Percentiles rank a stretch among this genome's conserved stretches.
phyloP scores from a whole-genome alignment of 2,329 filamentous ascomycete species.

The Chalara sp. region DNA sequence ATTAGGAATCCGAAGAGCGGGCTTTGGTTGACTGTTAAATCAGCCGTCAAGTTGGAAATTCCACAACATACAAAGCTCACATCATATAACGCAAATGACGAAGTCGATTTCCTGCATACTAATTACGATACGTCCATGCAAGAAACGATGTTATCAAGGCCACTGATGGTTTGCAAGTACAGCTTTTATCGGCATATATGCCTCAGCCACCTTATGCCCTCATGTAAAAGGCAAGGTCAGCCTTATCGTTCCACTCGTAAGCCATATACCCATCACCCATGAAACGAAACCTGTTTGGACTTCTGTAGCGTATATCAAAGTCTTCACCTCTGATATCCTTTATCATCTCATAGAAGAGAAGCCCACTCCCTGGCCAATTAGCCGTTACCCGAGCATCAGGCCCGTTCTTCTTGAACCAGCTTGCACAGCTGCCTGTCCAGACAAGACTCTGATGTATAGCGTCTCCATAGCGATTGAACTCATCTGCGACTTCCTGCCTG shows the following conservation, averaged over 20 bases:
- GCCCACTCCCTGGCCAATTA: constrained; percentile 36
- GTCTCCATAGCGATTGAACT: constrained; percentile 34
- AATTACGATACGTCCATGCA: no score
- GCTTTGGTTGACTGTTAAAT: no score
- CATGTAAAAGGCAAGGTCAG: constrained; percentile 24
- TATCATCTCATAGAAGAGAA: constrained; percentile 31
- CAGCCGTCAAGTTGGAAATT: no score
- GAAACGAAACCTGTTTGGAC: constrained; percentile 37
- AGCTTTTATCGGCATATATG: no score
- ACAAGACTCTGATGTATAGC: constrained; percentile 36
- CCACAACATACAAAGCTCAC: no score
- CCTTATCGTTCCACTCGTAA: constrained; percentile 20
- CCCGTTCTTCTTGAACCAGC: constrained; percentile 41
- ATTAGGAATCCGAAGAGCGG: no score
- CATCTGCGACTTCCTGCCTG: constrained; percentile 29
- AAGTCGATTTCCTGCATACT: no score
- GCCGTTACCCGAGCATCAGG: constrained; percentile 38
- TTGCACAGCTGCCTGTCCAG: constrained; percentile 32
- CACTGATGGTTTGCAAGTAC: no score
- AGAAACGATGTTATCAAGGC: no score
- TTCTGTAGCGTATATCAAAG: constrained; percentile 39
- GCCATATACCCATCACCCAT: constrained; percentile 40
- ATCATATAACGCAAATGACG: no score
- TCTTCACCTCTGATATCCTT: constrained; percentile 38
- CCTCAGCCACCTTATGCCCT: neutral